These are phyloP conservation scores for Candida multigemmis DNA, from an alignment of 805 yeast genomes.

Conservation along the genomic window DNA sequence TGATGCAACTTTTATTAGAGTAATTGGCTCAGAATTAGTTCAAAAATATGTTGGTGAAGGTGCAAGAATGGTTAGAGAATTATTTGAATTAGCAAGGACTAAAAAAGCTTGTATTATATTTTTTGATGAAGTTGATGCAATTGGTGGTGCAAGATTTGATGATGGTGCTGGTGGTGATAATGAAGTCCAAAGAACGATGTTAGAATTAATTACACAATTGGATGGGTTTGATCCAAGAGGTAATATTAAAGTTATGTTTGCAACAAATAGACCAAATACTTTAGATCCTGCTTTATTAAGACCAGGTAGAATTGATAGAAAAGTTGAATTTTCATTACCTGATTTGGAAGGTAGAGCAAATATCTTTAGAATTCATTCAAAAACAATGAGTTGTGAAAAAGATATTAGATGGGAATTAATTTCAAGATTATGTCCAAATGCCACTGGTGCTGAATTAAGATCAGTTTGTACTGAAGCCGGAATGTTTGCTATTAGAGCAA, in stretches of 20 bases:
- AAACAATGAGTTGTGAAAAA: conserved; percentile 95
- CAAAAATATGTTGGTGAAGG: conserved; percentile 99
- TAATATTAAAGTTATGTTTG: conserved; percentile 98
- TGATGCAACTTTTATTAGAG: conserved; percentile 97
- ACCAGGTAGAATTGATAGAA: conserved; percentile 98
- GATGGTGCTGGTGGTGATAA: conserved; percentile 99
- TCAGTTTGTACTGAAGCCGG: conserved; percentile 99
- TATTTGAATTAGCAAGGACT: conserved; percentile 98
- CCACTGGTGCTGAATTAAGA: conserved; percentile 97
- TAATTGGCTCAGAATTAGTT: conserved; percentile 95
- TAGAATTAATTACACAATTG: conserved; percentile 93
- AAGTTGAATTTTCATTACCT: conserved; percentile 93
- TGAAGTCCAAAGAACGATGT: conserved; percentile 98
- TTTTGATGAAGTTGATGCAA: conserved; percentile 97
- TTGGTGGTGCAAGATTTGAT: conserved; percentile 99
- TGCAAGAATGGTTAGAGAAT: conserved; percentile 98
- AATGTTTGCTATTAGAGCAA: conserved; percentile 97
- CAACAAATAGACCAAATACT: conserved; percentile 97
- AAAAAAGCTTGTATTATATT: conserved; percentile 97
- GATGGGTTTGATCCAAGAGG: conserved; percentile 99
- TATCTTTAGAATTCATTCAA: conserved; percentile 93
- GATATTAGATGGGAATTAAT: conserved; percentile 98
- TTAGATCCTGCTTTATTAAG: conserved; percentile 95
- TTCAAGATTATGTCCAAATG: conserved; percentile 93
- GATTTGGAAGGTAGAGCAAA: conserved; percentile 97